Conservation (phyloP, 805 yeast genomes). For the Yamadazyma sp. region DNA sequence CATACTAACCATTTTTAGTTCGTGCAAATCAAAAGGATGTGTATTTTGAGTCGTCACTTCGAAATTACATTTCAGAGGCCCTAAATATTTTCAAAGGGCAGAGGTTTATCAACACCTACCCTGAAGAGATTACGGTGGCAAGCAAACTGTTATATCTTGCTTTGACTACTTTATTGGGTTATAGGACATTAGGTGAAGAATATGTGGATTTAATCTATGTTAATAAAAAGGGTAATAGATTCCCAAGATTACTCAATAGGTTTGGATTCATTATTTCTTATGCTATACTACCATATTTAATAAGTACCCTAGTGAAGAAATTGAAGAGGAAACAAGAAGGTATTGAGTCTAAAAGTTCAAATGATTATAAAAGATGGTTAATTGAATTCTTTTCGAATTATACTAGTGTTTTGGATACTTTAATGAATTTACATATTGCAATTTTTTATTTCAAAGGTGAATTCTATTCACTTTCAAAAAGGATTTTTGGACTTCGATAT, state of each 20-base stretch:
- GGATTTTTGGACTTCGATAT: constrained; percentile 78
- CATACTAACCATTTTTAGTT: constrained; percentile 47
- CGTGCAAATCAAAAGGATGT: constrained; percentile 90
- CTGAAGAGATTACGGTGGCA: constrained; percentile 56
- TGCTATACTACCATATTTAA: constrained; percentile 59
- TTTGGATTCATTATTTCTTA: constrained; percentile 59
- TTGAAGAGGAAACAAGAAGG: constrained; percentile 17
- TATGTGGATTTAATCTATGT: constrained; percentile 80
- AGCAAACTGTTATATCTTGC: constrained; percentile 64
- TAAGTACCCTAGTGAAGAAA: constrained; percentile 29
- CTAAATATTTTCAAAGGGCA: constrained; percentile 57
- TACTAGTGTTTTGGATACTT: constrained; percentile 45
- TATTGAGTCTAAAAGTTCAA: constrained; percentile 7
- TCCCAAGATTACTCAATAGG: constrained; percentile 47
- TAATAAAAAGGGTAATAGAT: constrained; percentile 44
- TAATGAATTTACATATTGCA: constrained; percentile 72
- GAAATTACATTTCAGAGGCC: constrained; percentile 54
- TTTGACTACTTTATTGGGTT: constrained; percentile 71
- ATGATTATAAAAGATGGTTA: constrained; percentile 7
- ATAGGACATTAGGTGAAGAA: constrained; percentile 90
- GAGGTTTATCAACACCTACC: constrained; percentile 59
- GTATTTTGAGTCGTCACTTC: constrained; percentile 58
- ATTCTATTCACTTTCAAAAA: constrained; percentile 73
- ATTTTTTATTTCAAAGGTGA: constrained; percentile 79
- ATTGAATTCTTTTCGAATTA: constrained; percentile 34